Base-by-base conservation (phyloP, 2,329 filamentous ascomycete genomes). In the Atkinsonella texensis region DNA sequence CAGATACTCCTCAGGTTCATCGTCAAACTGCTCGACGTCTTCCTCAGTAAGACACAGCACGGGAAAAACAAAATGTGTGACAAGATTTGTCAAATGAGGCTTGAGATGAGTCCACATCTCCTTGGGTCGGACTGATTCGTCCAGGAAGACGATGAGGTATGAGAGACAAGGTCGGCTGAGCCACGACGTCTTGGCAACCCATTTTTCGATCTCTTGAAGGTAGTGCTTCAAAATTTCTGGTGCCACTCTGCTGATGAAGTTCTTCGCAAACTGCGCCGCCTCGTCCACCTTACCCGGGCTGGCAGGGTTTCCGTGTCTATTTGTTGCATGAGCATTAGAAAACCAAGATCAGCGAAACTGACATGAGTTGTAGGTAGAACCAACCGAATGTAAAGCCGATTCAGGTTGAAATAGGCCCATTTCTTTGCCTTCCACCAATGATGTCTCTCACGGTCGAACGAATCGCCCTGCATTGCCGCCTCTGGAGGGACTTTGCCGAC, bases 361-460 rank as follows among this genome's bases (percentile, higher is more conserved):
- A 2, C 13, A 28, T 28, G 28, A 28, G 28, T 28, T 28, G 28
- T 10, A 10, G 3, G 12, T 18, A 10, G 23, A 18, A 56, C 76
- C 55, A 72, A 91, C 87, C 89, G 81, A 59, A 97, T 90, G 64
- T 93, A 98, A 17, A 98, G 80, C 56, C 93, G 81, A 72, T 98
- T 98, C 60, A 98, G 72, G 69, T 97, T 97, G 63, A 93, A 95
- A 69, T 96, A 98, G 13, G 91, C 87, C 93, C 93, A 97, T 71
- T 98, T 98, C 83, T 97, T 97, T 57, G 90, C 87, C 75, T 97
- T 98, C 91, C 91, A 98, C 91, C 93, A 98, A 68, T 96, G 89
- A 65, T 95, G 90, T 62, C 85, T 80, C 69, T 97, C 93, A 53
- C 93, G 82, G 64, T 97, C 91, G 53, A 88, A 83, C 49, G 85